A percentile compares a stretch with the other conserved stretches of the same genome.
Evolutionary conservation across 257 asterid genomes (phyloP).

Genomic region (Nicotiana obtusifolia): DNA sequence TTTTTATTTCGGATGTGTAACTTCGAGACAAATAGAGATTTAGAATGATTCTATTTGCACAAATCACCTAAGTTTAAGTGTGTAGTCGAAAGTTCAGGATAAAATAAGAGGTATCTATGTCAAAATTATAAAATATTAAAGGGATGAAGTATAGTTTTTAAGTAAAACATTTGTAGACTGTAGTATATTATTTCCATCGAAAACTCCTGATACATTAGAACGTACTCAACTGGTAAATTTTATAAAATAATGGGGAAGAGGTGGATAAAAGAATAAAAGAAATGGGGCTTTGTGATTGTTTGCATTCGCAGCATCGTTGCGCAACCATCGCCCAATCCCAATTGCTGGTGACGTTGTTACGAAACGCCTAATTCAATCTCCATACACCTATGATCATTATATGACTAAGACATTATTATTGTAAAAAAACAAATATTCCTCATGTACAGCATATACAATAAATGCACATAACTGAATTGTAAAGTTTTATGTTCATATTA

Average conservation of each 20-base stretch:
- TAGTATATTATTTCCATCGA: no score
- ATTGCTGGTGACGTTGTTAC: slow-evolving; percentile 22
- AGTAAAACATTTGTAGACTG: neutral
- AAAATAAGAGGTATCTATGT: no score
- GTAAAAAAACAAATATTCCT: neutral
- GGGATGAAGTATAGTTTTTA: no score
- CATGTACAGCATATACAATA: neutral
- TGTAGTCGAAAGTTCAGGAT: no score
- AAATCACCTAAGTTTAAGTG: no score
- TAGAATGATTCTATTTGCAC: no score
- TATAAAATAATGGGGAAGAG: neutral
- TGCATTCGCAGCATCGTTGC: slow-evolving; percentile 18
- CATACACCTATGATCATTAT: slow-evolving; percentile 10
- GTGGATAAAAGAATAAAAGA: neutral
- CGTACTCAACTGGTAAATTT: neutral
- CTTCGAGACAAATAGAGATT: no score
- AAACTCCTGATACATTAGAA: no score
- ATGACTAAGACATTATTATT: neutral
- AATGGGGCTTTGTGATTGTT: neutral
- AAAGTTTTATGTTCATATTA: neutral
- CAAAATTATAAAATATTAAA: no score
- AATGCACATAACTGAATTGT: neutral
- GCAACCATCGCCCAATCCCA: slow-evolving; percentile 11
- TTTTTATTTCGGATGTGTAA: no score
- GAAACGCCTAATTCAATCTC: slow-evolving; percentile 9